Evolutionary conservation across 1,284 basidiomycete species (phyloP).

Genomic region (Taiwanofungus camphoratus): DNA sequence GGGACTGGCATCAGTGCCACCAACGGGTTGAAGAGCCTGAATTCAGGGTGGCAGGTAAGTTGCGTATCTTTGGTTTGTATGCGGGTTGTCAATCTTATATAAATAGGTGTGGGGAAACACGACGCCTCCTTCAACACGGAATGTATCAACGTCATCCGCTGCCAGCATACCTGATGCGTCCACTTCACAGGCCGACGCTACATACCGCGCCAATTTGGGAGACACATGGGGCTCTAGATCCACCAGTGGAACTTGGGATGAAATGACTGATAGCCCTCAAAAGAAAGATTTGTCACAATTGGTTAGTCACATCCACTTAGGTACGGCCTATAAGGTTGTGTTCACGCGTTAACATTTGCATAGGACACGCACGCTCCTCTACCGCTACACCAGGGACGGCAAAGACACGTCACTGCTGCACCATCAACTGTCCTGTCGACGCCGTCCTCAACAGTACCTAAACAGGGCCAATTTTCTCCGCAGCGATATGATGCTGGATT

Average conservation of each 20-base stretch:
- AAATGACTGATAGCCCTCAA: constrained; percentile 41
- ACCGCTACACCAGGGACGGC: constrained; percentile 40
- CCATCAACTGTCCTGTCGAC: constrained; percentile 24
- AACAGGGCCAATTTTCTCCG: constrained; percentile 46
- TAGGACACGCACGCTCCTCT: constrained; percentile 19
- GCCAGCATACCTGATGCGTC: constrained; percentile 47
- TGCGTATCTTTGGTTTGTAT: background rate
- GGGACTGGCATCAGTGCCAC: constrained; percentile 45
- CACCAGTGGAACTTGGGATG: constrained; percentile 59
- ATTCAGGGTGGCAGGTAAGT: constrained; percentile 68
- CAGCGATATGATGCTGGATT: constrained; percentile 45
- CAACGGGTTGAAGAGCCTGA: constrained; percentile 45
- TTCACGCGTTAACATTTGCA: constrained; percentile 4
- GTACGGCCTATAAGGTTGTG: background rate
- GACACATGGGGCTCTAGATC: constrained; percentile 53
- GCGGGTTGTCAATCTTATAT: constrained; percentile 7
- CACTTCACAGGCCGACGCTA: constrained; percentile 40
- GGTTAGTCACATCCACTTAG: constrained; percentile 21
- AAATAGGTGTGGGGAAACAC: constrained; percentile 55
- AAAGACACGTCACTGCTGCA: constrained; percentile 40
- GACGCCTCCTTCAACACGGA: constrained; percentile 46
- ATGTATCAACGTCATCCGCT: constrained; percentile 57
- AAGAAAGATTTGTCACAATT: constrained; percentile 45
- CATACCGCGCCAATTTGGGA: constrained; percentile 39
- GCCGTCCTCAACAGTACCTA: constrained; percentile 25